phyloP scores from a whole-genome alignment of 768 basidiomycete species.

The Lyophyllum shimeji region DNA sequence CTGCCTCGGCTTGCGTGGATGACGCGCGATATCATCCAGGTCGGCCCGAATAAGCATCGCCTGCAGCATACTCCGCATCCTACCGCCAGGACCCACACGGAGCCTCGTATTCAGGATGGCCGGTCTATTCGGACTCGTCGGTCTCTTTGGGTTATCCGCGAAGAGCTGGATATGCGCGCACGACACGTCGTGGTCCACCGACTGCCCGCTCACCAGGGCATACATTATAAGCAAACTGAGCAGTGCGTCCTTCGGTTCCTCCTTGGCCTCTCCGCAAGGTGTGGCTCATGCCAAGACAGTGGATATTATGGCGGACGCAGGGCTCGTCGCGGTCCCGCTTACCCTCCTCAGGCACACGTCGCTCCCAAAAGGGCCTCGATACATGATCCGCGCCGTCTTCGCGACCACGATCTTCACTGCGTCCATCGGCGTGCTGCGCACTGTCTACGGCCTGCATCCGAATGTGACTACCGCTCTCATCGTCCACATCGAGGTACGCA shows the following conservation, averaged over 20 bases:
- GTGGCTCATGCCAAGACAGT: slow-evolving; percentile 11
- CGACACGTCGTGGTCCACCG: too few species aligned
- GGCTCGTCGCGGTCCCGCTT: slow-evolving; percentile 9
- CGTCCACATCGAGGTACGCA: slow-evolving; percentile 18
- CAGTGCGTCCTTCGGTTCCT: background rate
- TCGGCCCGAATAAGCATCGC: too few species aligned
- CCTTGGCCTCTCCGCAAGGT: background rate
- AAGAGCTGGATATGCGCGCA: too few species aligned
- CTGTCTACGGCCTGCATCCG: slow-evolving; percentile 4
- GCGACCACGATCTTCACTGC: slow-evolving; percentile 14
- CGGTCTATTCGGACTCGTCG: too few species aligned
- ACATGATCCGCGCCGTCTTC: slow-evolving; percentile 19
- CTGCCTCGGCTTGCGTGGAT: too few species aligned
- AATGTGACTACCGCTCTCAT: slow-evolving; percentile 9
- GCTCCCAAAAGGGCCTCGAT: slow-evolving; percentile 11
- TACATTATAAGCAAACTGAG: too few species aligned
- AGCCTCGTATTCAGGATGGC: too few species aligned
- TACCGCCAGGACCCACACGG: too few species aligned
- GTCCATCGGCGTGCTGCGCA: slow-evolving; percentile 11
- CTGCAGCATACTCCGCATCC: too few species aligned
- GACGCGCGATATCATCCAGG: too few species aligned
- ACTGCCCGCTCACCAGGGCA: too few species aligned
- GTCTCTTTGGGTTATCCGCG: too few species aligned
- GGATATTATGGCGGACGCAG: slow-evolving; percentile 10
- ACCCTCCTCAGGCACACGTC: slow-evolving; percentile 8